Evolutionary conservation across 495 filamentous ascomycete species (phyloP).

Genomic region (Aspergillus bridgeri): DNA sequence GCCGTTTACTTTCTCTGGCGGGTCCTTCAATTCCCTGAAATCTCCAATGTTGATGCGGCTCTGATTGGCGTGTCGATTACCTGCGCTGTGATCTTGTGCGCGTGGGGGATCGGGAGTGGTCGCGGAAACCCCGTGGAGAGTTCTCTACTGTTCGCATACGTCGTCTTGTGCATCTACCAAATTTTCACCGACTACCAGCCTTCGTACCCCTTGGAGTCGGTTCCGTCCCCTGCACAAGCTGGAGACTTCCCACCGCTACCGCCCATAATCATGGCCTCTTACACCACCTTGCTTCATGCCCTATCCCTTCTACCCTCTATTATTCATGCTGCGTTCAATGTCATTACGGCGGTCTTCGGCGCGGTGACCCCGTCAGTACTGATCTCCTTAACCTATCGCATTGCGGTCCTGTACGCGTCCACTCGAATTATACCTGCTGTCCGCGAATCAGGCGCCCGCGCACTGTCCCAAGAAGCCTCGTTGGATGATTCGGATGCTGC

Average conservation of each 20-base stretch:
- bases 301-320: slow-evolving; percentile 78
- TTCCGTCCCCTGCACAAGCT: slow-evolving; percentile 49
- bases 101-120: slow-evolving; percentile 91
- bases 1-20: slow-evolving; percentile 96
- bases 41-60: slow-evolving; percentile 89
- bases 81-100: slow-evolving; percentile 84
- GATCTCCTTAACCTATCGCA: slow-evolving; percentile 86
- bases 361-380: slow-evolving; percentile 94
- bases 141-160: slow-evolving; percentile 92
- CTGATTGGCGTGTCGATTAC: slow-evolving; percentile 90
- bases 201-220: slow-evolving; percentile 56
- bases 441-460: slow-evolving; percentile 76
- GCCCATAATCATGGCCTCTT: slow-evolving; percentile 98
- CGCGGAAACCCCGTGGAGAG: slow-evolving; percentile 95
- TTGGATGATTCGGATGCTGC: slow-evolving; percentile 83
- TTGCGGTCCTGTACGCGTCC: slow-evolving; percentile 89
- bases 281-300: slow-evolving; percentile 83
- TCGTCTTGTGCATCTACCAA: slow-evolving; percentile 96
- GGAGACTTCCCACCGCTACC: slow-evolving; percentile 92
- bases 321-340: slow-evolving; percentile 78
- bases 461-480: slow-evolving; percentile 75
- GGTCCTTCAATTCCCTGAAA: slow-evolving; percentile 86
- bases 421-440: slow-evolving; percentile 96
- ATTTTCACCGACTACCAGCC: slow-evolving; percentile 98
- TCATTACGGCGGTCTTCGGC: slow-evolving; percentile 82